phyloP scores from a whole-genome alignment of 176 grass and related monocot genomes.

The Oryza rufipogon region DNA sequence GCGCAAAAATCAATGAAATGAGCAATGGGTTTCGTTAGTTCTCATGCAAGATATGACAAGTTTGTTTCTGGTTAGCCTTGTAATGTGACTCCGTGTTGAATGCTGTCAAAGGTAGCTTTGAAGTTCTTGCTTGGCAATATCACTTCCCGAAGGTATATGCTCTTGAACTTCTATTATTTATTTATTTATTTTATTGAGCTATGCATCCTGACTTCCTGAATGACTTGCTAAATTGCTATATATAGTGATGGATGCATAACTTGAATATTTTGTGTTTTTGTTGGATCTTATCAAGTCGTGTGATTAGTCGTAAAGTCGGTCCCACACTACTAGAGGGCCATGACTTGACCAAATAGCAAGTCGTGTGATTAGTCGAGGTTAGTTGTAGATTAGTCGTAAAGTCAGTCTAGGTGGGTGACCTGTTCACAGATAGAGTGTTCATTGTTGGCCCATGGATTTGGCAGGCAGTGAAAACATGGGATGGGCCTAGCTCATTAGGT shows the following conservation, averaged over 20 bases:
- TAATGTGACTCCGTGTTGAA: conserved; percentile 32
- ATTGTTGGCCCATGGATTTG: no score
- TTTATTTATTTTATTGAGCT: conserved; percentile 10
- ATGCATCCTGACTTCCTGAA: background rate
- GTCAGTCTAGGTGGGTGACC: no score
- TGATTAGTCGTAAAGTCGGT: no score
- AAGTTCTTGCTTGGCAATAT: conserved; percentile 32
- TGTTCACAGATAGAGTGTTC: no score
- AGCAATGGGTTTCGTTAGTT: conserved; percentile 8
- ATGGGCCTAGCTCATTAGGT: no score
- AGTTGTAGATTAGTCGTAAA: no score
- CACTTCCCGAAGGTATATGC: conserved; percentile 35
- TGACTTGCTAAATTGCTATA: conserved; percentile 30
- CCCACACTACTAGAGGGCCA: no score
- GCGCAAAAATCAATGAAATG: conserved; percentile 53
- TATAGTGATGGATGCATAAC: conserved; percentile 27
- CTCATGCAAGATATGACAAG: background rate
- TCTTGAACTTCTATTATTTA: conserved; percentile 4
- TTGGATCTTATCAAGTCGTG: background rate
- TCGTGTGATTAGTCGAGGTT: no score
- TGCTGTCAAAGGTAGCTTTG: conserved; percentile 36
- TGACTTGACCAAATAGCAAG: no score
- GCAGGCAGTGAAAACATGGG: no score
- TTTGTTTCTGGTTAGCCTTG: conserved; percentile 23
- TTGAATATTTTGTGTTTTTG: conserved; percentile 13